Evolutionary conservation across 148 eudicot species (phyloP), one percentile per base, ranked within the genome.

Genomic region (Nyssa sinensis): DNA sequence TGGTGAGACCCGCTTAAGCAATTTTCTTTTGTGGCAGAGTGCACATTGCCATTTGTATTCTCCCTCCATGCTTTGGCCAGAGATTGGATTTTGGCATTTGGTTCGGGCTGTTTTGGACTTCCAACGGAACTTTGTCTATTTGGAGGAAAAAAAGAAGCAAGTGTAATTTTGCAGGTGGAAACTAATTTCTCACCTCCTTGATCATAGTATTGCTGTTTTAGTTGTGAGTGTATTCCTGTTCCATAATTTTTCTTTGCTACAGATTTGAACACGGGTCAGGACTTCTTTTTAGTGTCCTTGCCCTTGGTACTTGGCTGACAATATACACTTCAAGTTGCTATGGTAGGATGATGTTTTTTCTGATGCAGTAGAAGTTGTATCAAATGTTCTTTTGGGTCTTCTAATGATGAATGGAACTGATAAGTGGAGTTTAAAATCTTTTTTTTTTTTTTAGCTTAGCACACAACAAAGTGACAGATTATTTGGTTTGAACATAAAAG

Each of bases 11-110:
- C 90, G 96, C 1, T 73, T 91, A 73, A 91, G 96, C 78, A 91
- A 87, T 79, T 91, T 91, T 68, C 89, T 91, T 10, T 70, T 88
- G 47, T 88, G 93, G 96, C 96, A 91, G 78, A 91, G 88, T 78
- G 71, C 84, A 16, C 12, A 17, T 27, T 83, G 88, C 67, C 35
- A 85, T 57, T 66, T 91, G 74, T 88, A 87, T 68, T 85, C 84
- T 39, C 96, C 93, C 1, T 73, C 86, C 13, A 84, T 73, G 32
- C 82, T 91, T 63, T 91, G 96, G 96, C 93, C 96, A 4, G 96
- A 88, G 83, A 85, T 91, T 57, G 82, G 87, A 35, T 75, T 87
- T 34, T 65, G 82, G 74, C 91, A 91, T 61, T 78, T 91, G 79
- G 77, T 87, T 69, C 84, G 90, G 85, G 89, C 89, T 31, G 70